Evolutionary conservation across 306 rosid species (phyloP).

Genomic region (Ormosia emarginata): DNA sequence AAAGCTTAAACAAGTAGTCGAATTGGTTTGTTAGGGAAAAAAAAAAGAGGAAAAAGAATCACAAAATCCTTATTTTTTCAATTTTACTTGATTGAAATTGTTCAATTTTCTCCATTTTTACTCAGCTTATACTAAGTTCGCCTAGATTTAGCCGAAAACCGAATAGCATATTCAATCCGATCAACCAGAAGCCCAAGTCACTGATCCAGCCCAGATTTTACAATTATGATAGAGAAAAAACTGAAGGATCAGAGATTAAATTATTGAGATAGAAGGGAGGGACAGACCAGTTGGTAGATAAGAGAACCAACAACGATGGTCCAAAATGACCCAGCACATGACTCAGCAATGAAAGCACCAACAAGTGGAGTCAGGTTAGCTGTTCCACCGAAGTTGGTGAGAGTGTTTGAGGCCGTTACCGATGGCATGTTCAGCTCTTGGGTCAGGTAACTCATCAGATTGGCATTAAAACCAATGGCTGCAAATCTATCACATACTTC

Average conservation of each 20-base stretch:
- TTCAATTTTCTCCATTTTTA: too few relatives aligned
- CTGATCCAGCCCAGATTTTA: too few relatives aligned
- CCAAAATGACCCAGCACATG: conserved; percentile 40
- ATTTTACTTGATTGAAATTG: too few relatives aligned
- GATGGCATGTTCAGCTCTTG: conserved; percentile 67
- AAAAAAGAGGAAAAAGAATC: too few relatives aligned
- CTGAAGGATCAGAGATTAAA: not conserved
- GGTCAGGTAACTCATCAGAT: conserved; percentile 71
- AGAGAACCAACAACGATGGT: conserved; percentile 29
- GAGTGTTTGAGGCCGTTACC: conserved; percentile 71
- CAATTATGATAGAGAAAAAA: too few relatives aligned
- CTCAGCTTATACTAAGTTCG: too few relatives aligned
- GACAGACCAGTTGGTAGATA: conserved; percentile 52
- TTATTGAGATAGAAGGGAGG: not conserved
- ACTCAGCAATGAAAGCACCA: conserved; percentile 34
- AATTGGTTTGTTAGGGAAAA: too few relatives aligned
- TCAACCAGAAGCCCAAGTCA: too few relatives aligned
- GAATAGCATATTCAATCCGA: too few relatives aligned
- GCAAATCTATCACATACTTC: conserved; percentile 91
- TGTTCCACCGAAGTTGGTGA: conserved; percentile 60
- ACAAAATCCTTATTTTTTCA: too few relatives aligned
- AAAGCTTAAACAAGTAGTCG: too few relatives aligned
- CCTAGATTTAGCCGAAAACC: too few relatives aligned
- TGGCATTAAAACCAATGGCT: conserved; percentile 54
- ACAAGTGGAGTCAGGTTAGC: conserved; percentile 64